phyloP scores from a whole-genome alignment of 768 basidiomycete genomes.

The Leccinellum albellum region DNA sequence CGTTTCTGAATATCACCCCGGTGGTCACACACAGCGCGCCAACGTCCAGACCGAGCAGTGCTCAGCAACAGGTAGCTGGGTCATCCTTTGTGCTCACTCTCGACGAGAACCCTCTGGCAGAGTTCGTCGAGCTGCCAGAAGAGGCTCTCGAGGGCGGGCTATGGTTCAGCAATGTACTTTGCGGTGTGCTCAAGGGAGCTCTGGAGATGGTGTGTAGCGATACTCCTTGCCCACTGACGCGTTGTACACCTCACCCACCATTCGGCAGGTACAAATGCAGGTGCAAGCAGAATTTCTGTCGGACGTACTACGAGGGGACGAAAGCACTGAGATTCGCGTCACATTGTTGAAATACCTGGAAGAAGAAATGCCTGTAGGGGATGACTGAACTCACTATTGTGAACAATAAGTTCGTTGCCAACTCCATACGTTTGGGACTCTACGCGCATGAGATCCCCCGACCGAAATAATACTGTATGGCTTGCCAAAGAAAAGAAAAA shows the following conservation, averaged over 20 bases:
- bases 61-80: constrained; percentile 41
- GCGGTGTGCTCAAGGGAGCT: constrained; percentile 89
- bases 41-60: constrained; percentile 45
- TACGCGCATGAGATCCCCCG: constrained; percentile 1
- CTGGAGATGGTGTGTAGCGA: constrained; percentile 82
- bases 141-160: constrained; percentile 89
- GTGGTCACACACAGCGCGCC: constrained; percentile 65
- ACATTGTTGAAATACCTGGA: constrained; percentile 88
- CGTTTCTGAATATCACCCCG: constrained; percentile 92
- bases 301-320: constrained; percentile 89
- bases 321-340: constrained; percentile 90
- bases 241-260: constrained; percentile 13
- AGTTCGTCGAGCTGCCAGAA: constrained; percentile 95
- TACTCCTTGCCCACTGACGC: background rate
- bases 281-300: constrained; percentile 86
- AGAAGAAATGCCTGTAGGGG: constrained; percentile 91
- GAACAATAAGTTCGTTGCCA: background rate
- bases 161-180: constrained; percentile 96
- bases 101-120: constrained; percentile 94
- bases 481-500: background rate
- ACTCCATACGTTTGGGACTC: background rate
- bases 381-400: constrained; percentile 56
- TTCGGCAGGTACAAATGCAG: constrained; percentile 86
- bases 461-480: constrained; percentile 9
- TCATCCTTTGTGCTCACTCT: constrained; percentile 78